Percentiles rank a stretch among this genome's conserved stretches.
These are phyloP conservation scores for Megacollybia marginata DNA, from an alignment of 768 basidiomycete species.

Conservation along the genomic window DNA sequence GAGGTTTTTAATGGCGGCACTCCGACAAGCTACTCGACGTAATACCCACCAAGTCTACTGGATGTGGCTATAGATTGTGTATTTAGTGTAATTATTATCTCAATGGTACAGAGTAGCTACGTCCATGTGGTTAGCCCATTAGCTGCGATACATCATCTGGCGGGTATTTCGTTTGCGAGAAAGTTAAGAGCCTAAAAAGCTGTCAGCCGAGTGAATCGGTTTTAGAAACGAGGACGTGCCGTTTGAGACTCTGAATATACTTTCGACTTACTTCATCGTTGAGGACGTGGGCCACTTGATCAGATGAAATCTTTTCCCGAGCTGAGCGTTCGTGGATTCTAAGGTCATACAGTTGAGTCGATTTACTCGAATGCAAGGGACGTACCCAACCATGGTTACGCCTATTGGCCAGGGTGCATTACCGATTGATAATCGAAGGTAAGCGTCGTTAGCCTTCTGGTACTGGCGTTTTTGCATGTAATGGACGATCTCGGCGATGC, in stretches of 20 bases:
- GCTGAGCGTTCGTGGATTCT: slow-evolving; percentile 98
- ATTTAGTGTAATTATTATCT: not conserved
- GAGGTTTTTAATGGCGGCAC: no score
- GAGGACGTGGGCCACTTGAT: slow-evolving; percentile 95
- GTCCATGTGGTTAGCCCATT: slow-evolving; percentile 74
- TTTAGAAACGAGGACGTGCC: slow-evolving; percentile 43
- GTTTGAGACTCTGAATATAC: slow-evolving; percentile 95
- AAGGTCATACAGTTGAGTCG: not conserved
- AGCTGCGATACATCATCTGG: slow-evolving; percentile 87
- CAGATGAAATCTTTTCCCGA: slow-evolving; percentile 94
- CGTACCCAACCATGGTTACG: slow-evolving; percentile 97
- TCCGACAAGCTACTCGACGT: no score
- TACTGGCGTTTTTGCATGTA: slow-evolving; percentile 96
- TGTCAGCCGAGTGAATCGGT: not conserved
- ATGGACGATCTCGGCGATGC: slow-evolving; percentile 91
- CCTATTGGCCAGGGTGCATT: slow-evolving; percentile 99
- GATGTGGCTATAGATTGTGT: not conserved
- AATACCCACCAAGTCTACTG: no score
- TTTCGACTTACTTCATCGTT: slow-evolving; percentile 99
- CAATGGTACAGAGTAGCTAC: not conserved
- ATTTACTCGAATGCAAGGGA: slow-evolving; percentile 7
- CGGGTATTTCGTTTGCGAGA: slow-evolving; percentile 93
- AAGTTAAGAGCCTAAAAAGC: slow-evolving; percentile 71
- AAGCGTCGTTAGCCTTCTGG: slow-evolving; percentile 93
- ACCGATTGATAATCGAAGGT: slow-evolving; percentile 93